Base-by-base conservation (phyloP, 148 eudicot genomes). In the Rhododendron simsii region DNA sequence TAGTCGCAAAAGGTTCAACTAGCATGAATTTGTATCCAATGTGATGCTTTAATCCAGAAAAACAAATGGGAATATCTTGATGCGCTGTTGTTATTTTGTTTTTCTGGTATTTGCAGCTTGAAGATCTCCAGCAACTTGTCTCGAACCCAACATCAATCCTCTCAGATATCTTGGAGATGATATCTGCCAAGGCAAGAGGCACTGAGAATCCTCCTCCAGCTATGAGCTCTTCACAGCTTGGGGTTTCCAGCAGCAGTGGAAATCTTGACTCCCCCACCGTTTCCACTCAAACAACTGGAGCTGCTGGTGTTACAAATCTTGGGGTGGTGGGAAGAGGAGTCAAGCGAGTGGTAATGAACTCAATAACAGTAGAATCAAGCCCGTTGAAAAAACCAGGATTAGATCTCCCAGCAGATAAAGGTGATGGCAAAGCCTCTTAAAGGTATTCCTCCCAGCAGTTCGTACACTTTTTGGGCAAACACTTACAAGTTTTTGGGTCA, bases 301-400 rank as follows among this genome's bases (percentile, higher is more conserved):
- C 92, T 74, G 59, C 92, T 53, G 94, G 88, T 71, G 94, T 95
- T 57, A 96, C 95, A 28, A 90, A 96, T 91, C 93, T 96, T 83
- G 98, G 99, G 21, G 95, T 95, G 21, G 99, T 96, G 48, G 98
- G 99, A 63, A 90, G 98, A 88, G 99, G 98, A 77, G 95, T 96
- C 7, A 95, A 95, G 93, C 92, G 98, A 69, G 96, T 95, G 53
- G 63, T 61, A 18, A 89, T 93, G 91, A 91, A 80, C 90, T 85
- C 96, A 1, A 74, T 50, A 28, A 55, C 80, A 81, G 71, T 87
- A 21, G 94, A 93, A 28, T 89, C 94, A 69, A 87, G 86, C 83
- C 86, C 94, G 30, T 78, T 88, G 14, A 96, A 95, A 80, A 94
- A 89, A 85, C 95, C 94, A 44, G 90, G 92, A 55, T n/a, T 87